phyloP scores from a whole-genome alignment of 1,284 basidiomycete genomes.

The Tilletia horrida region DNA sequence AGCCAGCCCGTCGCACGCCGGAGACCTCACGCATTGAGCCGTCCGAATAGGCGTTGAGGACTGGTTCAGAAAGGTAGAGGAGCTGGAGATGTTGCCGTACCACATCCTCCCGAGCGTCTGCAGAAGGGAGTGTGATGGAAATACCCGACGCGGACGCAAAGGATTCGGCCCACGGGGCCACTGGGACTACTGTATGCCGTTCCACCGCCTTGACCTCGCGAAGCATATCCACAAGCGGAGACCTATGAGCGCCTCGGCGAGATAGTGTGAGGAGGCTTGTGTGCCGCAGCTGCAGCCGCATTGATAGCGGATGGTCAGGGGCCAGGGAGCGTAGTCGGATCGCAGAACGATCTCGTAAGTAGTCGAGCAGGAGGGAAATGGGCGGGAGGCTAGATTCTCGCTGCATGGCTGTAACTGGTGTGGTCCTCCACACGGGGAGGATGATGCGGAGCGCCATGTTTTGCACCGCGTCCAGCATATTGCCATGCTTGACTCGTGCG shows the following conservation, averaged over 20 bases:
- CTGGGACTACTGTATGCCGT: background rate
- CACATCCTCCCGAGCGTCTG: background rate
- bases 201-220: background rate
- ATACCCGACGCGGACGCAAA: background rate
- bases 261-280: background rate
- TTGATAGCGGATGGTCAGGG: background rate
- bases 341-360: background rate
- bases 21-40: too few species aligned
- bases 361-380: background rate
- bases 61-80: background rate
- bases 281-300: background rate
- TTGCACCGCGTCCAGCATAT: background rate
- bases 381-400: background rate
- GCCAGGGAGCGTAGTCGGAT: background rate
- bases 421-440: conserved; percentile 7
- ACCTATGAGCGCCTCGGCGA: background rate
- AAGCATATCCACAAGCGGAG: background rate
- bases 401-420: background rate
- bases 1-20: background rate
- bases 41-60: background rate
- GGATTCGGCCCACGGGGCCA: background rate
- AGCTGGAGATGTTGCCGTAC: background rate
- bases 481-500: background rate
- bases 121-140: background rate
- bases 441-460: background rate